Percentiles rank a stretch among this genome's conserved stretches.
Evolutionary conservation across 345 rosid genomes (phyloP).

Genomic region (Dipteronia dyeriana): DNA sequence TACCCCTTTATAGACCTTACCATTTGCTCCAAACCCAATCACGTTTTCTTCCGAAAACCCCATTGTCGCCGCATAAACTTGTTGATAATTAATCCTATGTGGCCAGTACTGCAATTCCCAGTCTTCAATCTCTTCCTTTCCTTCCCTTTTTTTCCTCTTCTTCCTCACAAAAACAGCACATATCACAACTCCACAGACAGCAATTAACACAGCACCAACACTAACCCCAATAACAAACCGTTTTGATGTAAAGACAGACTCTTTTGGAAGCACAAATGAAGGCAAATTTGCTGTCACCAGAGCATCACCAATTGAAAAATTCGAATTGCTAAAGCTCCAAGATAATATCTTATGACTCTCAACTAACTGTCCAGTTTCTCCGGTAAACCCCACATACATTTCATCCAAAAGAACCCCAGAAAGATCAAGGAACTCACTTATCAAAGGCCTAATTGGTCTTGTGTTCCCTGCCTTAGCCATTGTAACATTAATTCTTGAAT

Average conservation of each 20-base stretch:
- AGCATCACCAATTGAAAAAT: conserved; percentile 32
- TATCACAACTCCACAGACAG: conserved; percentile 15
- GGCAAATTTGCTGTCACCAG: conserved; percentile 33
- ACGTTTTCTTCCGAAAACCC: conserved; percentile 35
- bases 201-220: conserved; percentile 14
- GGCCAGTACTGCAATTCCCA: conserved; percentile 49
- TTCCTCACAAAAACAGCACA: conserved; percentile 1
- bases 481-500: conserved; percentile 37
- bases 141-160: conserved; percentile 21
- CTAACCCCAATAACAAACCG: conserved; percentile 33
- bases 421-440: conserved; percentile 23
- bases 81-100: conserved; percentile 28
- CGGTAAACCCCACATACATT: conserved; percentile 30
- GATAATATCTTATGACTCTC: conserved; percentile 35
- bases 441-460: conserved; percentile 35
- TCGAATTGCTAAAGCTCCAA: conserved; percentile 34
- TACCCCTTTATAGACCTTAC: conserved; percentile 36
- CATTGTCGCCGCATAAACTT: conserved; percentile 34
- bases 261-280: conserved; percentile 31
- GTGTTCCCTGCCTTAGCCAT: conserved; percentile 36
- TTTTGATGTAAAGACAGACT: conserved; percentile 23
- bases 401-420: conserved; percentile 24
- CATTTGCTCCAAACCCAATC: conserved; percentile 38
- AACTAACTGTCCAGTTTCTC: conserved; percentile 28
- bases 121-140: conserved; percentile 29